Evolutionary conservation across 495 filamentous ascomycete genomes (phyloP).

Genomic region (Penicillium herquei): DNA sequence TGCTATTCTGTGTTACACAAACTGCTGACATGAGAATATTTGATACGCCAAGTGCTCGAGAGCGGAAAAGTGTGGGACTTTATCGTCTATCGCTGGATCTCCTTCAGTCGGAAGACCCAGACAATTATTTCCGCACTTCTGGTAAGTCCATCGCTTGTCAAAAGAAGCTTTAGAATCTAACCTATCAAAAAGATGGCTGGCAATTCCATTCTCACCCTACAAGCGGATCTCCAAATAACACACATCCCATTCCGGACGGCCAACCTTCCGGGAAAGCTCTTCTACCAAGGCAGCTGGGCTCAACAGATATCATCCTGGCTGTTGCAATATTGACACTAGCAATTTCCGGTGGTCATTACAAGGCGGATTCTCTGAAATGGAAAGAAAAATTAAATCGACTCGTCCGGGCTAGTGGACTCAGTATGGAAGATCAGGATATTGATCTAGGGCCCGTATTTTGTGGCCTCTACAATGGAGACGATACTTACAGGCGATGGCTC

Average conservation of each 20-base stretch:
- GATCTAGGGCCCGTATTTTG: constrained; percentile 19
- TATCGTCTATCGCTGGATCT: constrained; percentile 30
- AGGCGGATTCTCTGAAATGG: constrained; percentile 33
- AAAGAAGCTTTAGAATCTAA: not conserved
- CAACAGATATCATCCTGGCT: constrained; percentile 24
- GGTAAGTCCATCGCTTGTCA: constrained; percentile 6
- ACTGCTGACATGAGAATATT: constrained; percentile 36
- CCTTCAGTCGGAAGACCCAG: constrained; percentile 18
- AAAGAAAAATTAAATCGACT: constrained; percentile 29
- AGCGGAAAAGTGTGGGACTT: constrained; percentile 24
- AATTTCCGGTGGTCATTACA: constrained; percentile 32
- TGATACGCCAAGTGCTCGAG: constrained; percentile 21
- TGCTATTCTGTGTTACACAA: constrained; percentile 41
- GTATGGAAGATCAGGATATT: constrained; percentile 25
- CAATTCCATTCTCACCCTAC: constrained; percentile 14
- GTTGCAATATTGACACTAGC: constrained; percentile 27
- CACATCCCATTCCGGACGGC: constrained; percentile 4
- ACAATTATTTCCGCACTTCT: constrained; percentile 23
- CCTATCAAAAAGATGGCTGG: constrained; percentile 12
- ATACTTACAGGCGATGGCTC: constrained; percentile 16
- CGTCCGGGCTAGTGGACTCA: constrained; percentile 26
- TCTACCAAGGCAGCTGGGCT: constrained; percentile 16
- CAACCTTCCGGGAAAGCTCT: constrained; percentile 10
- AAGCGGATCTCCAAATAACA: constrained; percentile 4
- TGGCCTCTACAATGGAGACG: constrained; percentile 19